Base-by-base conservation (phyloP, 768 basidiomycete genomes). In the Lentinula lateritia region DNA sequence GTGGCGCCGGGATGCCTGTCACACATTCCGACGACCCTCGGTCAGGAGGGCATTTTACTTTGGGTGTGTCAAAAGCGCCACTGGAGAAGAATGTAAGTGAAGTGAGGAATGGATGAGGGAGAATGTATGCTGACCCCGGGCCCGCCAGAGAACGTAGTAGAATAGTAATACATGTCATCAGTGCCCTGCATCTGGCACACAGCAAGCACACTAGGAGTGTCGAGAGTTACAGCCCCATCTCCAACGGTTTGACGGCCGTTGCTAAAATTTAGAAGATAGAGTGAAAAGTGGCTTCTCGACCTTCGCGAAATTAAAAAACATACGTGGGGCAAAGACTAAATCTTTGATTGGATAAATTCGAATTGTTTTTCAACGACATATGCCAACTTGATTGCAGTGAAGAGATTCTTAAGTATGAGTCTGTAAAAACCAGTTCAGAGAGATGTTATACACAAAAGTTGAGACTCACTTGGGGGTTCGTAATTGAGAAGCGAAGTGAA, bases 241-340 rank as follows among this genome's bases (percentile, higher is more conserved):
- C 92, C 92, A 94, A 93, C 92, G 92, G 88, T 83, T 79, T 86
- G 88, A 90, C 90, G 85, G 78, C 90, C 92, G 92, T 93, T 93
- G 92, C 92, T 94, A 73, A 42, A 67, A 39, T 60, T 36, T 52
- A 57, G n/a, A 62, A 8, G 32, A 50, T 8, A 12, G 20, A 28
- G 48, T 52, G 16, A 10, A 34, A 52, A 41, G 45, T 43, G 20
- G 38, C 35, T 16, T 23, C 8, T 13, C 39, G 56, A 48, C 46
- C n/a, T 48, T 42, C 48, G 46, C 52, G 58, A 43, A 63, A 42
- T 28, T n/a, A 56, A 42, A 43, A 23, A 56, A 77, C 87, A 58
- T 83, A 94, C 92, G 90, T 82, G 92, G 92, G 92, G 92, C 91
- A 82, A 86, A 89, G 87, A 94, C 90, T 94, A 93, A 83, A 94